Percentiles rank a stretch among this genome's conserved stretches.
Evolutionary conservation across 129 eudicot species (phyloP).

Genomic region (Pittosporum tobira): DNA sequence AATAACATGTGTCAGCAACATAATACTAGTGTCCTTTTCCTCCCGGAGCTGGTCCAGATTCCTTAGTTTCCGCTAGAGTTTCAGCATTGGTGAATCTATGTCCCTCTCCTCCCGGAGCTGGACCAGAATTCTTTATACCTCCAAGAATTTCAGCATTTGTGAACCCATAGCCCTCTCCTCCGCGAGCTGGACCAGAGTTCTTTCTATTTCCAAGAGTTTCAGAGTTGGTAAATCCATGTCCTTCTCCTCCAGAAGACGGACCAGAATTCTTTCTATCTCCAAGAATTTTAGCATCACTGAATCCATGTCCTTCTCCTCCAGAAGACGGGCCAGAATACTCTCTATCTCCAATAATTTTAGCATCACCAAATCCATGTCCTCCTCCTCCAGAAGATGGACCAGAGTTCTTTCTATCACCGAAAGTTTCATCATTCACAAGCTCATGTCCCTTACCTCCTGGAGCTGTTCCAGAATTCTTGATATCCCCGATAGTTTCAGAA

Average conservation of each 20-base stretch:
- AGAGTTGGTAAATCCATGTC: too few species aligned
- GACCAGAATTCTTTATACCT: slow-evolving; percentile 19
- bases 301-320: too few species aligned
- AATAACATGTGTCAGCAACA: too few species aligned
- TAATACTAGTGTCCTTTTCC: not conserved
- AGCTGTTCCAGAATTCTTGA: slow-evolving; percentile 22
- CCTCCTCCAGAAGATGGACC: not conserved
- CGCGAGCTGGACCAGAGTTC: slow-evolving; percentile 26
- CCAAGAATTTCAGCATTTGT: not conserved
- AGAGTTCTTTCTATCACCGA: not conserved
- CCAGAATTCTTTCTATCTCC: too few species aligned
- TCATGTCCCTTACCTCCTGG: slow-evolving; percentile 21
- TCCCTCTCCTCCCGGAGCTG: slow-evolving; percentile 21
- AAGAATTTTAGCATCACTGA: too few species aligned
- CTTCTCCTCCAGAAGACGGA: too few species aligned
- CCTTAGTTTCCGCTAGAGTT: not conserved
- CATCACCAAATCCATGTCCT: too few species aligned
- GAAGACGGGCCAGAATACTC: too few species aligned
- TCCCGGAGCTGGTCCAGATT: not conserved
- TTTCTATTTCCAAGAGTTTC: not conserved
- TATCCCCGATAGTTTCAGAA: slow-evolving; percentile 6
- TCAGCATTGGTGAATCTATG: not conserved
- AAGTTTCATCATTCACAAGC: not conserved
- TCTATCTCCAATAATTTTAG: too few species aligned
- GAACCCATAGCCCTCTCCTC: slow-evolving; percentile 11